Conservation (phyloP, 495 filamentous ascomycete genomes). For the Xylaria telfairii region DNA sequence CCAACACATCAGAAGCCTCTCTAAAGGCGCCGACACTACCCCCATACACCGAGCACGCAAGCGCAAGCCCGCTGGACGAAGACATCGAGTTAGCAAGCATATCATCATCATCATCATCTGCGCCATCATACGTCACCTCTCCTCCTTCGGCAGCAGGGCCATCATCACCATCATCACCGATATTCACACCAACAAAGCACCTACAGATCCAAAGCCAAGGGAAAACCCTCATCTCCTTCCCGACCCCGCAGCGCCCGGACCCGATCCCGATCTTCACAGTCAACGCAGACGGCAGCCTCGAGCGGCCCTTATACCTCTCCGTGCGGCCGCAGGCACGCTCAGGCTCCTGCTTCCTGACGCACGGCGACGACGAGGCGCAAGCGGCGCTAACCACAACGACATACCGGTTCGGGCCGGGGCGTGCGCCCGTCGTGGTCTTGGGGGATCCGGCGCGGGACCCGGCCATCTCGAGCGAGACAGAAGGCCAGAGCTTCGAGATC, state of each 20-base stretch:
- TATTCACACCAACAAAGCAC: constrained; percentile 44
- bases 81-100: constrained; percentile 25
- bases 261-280: constrained; percentile 53
- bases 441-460: too few species aligned
- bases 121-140: neutral
- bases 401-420: constrained; percentile 58
- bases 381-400: constrained; percentile 46
- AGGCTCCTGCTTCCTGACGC: constrained; percentile 47
- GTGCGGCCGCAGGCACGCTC: constrained; percentile 49
- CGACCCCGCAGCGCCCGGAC: constrained; percentile 46
- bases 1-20: constrained; percentile 13
- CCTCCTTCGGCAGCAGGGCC: neutral
- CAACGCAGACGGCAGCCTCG: constrained; percentile 20
- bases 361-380: constrained; percentile 27
- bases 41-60: constrained; percentile 19
- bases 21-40: constrained; percentile 5
- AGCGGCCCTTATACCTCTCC: constrained; percentile 47
- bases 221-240: constrained; percentile 50
- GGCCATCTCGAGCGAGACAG: too few species aligned
- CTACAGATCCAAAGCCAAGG: constrained; percentile 56
- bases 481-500: constrained; percentile 44
- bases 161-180: neutral
- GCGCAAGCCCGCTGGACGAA: constrained; percentile 6
- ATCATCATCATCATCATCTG: constrained; percentile 15
- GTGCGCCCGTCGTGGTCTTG: constrained; percentile 37